These are phyloP conservation scores for Phialophora verrucosa DNA, from an alignment of 2,329 filamentous ascomycete species.

Conservation along the genomic window DNA sequence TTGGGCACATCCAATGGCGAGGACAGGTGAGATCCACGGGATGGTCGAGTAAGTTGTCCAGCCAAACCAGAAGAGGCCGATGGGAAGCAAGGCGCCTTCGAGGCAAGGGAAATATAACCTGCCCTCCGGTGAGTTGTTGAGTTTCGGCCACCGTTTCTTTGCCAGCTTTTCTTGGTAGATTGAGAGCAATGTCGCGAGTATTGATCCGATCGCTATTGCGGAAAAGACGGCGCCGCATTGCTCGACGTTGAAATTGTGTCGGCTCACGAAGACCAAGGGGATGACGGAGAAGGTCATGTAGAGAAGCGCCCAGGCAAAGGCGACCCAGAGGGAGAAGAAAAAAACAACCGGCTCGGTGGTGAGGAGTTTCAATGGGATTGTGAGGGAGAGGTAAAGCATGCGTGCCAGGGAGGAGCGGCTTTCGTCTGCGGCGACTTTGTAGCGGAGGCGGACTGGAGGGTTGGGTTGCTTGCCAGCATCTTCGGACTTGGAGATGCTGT, in stretches of 20 bases:
- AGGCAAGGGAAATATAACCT: constrained; percentile 84
- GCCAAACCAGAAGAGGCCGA: constrained; percentile 81
- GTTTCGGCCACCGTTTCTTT: constrained; percentile 41
- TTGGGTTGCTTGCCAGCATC: constrained; percentile 49
- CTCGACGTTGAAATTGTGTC: constrained; percentile 70
- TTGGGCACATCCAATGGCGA: constrained; percentile 75
- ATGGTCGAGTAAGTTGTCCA: constrained; percentile 63
- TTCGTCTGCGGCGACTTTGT: constrained; percentile 36
- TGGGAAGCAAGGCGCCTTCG: constrained; percentile 74
- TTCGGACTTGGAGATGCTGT: constrained; percentile 56
- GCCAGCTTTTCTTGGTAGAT: constrained; percentile 69
- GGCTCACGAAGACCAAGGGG: constrained; percentile 73
- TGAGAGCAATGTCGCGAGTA: constrained; percentile 70
- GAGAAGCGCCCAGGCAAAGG: constrained; percentile 87
- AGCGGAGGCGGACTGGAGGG: constrained; percentile 26
- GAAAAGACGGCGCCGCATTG: constrained; percentile 75
- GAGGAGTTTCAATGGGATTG: constrained; percentile 55
- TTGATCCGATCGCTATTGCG: constrained; percentile 70
- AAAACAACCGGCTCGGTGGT: constrained; percentile 68
- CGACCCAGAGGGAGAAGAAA: constrained; percentile 84
- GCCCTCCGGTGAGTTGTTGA: constrained; percentile 67
- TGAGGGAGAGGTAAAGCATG: constrained; percentile 39
- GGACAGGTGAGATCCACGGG: constrained; percentile 73
- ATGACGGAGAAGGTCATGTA: constrained; percentile 84
- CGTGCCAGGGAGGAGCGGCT: constrained; percentile 33